A percentile compares a stretch with the other conserved stretches of the same genome.
These are phyloP conservation scores for Cynanchum wilfordii DNA, from an alignment of 257 asterid genomes.

Conservation along the genomic window DNA sequence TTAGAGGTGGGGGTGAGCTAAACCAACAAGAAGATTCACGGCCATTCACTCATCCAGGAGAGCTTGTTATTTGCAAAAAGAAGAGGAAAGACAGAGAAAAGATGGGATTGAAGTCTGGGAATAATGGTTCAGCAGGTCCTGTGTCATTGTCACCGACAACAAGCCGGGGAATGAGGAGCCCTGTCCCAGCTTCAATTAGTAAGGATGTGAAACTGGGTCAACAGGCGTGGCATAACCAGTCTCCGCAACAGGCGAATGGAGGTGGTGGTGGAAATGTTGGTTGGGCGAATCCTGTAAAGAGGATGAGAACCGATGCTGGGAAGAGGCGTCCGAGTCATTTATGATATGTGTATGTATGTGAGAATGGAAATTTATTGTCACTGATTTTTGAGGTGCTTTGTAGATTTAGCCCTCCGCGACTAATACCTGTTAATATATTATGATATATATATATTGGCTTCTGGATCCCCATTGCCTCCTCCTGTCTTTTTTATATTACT, in stretches of 20 bases:
- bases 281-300: conserved; percentile 97
- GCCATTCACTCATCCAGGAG: conserved; percentile 80
- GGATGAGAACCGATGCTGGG: conserved; percentile 75
- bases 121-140: conserved; percentile 50
- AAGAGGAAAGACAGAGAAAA: conserved; percentile 93
- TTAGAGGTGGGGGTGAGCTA: conserved; percentile 36
- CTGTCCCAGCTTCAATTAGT: conserved; percentile 37
- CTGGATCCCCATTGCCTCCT: background rate
- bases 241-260: conserved; percentile 57
- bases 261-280: conserved; percentile 66
- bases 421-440: conserved; percentile 17
- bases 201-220: conserved; percentile 51
- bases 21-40: conserved; percentile 45
- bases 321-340: conserved; percentile 82
- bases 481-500: too few species aligned
- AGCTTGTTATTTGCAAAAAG: conserved; percentile 89
- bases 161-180: conserved; percentile 53
- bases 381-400: conserved; percentile 24
- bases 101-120: conserved; percentile 39
- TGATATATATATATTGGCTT: background rate
- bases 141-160: conserved; percentile 50
- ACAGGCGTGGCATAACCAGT: conserved; percentile 46
- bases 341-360: conserved; percentile 31
- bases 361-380: conserved; percentile 8
- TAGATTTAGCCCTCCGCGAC: conserved; percentile 22